Base-by-base conservation (phyloP, 2,329 filamentous ascomycete genomes). In the Dothidotthia symphoricarpi region DNA sequence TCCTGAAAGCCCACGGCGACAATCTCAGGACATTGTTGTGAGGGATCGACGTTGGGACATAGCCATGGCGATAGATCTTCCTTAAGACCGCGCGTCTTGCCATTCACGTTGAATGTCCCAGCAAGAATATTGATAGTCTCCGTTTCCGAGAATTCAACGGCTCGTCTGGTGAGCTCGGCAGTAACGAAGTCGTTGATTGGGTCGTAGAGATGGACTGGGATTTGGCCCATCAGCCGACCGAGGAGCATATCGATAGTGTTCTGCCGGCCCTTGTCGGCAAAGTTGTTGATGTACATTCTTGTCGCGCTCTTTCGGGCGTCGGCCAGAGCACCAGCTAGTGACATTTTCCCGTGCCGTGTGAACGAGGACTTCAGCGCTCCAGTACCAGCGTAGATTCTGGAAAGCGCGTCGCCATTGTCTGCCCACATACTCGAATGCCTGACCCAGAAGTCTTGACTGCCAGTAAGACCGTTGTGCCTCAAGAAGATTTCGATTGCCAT, bases 201-300 rank as follows among this genome's bases (percentile, higher is more conserved):
- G 63, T 98, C 93, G 62, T 87, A 95, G 1, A 98, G 73, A 61
- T 90, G 81, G 3, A 97, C 91, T 1, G 88, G 82, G 1, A 76
- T 71, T 64, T 97, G 91, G 16, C 88, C 86, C 42, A 95, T 84
- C 27, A 95, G 70, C 36, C 89, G 80, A 3, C 91, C 91, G 24
- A 98, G 75, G 5, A 98, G 76, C 70, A 95, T 83, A 66, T 98
- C 93, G 51, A 98, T 97, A 1, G 88, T 96, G 53, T 88, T 90
- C 63, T 98, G 93, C 31, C 89, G 78, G 15, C 84, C 86, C 50
- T 95, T 95, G 64, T 98, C 93, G 7, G 89, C 81, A 63, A 98
- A 97, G 61, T 96, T 97, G 70, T 98, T 98, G 70, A 96, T 91
- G 62, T 96, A 97, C 47, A 96, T 80, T 43, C 93, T 79, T 35